Evolutionary conservation across 1,139 yeast species (phyloP).

Genomic region (Geotrichum armillariae): DNA sequence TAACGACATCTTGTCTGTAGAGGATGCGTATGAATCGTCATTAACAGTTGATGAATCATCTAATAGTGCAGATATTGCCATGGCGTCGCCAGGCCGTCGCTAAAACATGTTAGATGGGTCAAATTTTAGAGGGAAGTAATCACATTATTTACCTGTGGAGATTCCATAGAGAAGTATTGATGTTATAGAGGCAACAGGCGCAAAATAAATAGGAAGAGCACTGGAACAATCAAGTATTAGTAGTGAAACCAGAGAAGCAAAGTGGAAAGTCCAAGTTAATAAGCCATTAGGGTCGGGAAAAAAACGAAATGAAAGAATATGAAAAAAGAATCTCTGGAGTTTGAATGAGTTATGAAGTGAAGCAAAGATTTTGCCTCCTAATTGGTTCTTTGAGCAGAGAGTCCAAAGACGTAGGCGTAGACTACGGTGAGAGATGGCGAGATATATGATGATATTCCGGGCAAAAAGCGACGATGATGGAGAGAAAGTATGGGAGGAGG

Average conservation of each 20-base stretch:
- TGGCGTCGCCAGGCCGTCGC: conserved; percentile 29
- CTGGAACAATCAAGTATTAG: not conserved
- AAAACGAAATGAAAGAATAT: not conserved
- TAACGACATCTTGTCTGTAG: not conserved
- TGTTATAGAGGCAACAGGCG: conserved; percentile 1
- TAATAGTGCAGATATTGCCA: conserved; percentile 33
- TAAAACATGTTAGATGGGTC: conserved; percentile 2
- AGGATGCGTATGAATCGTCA: not conserved
- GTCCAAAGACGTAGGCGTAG: not conserved
- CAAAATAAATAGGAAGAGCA: conserved; percentile 2
- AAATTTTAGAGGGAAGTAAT: not conserved
- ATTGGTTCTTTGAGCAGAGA: not conserved
- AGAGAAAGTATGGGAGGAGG: conserved; percentile 3
- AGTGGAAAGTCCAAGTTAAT: not conserved
- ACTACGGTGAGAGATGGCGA: not conserved
- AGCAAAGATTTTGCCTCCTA: not conserved
- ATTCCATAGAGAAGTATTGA: conserved; percentile 6
- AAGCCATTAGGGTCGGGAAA: not conserved
- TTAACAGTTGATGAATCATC: conserved; percentile 10
- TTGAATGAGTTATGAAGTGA: not conserved
- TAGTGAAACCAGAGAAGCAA: not conserved
- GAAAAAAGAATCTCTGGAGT: not conserved
- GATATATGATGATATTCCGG: no score
- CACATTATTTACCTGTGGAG: conserved; percentile 10
- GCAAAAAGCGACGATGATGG: not conserved